Conservation (phyloP, 2,329 filamentous ascomycete genomes). For the Pestalotiopsis sp. region DNA sequence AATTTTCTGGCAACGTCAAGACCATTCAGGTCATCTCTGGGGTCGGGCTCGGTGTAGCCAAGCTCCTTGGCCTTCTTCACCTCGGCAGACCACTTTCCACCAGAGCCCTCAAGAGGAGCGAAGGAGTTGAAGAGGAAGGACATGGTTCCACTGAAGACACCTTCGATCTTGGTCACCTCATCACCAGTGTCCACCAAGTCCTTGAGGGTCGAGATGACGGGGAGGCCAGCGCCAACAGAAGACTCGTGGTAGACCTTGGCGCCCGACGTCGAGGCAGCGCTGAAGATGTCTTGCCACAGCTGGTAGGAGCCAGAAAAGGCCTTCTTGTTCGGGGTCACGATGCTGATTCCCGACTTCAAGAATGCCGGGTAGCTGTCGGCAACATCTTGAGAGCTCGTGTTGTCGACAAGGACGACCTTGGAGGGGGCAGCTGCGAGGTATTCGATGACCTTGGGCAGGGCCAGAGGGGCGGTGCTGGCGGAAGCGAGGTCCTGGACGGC, state of each 20-base stretch:
- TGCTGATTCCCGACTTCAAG: slow-evolving; percentile 79
- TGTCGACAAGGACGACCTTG: slow-evolving; percentile 87
- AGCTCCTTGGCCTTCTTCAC: slow-evolving; percentile 90
- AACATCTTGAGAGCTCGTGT: slow-evolving; percentile 88
- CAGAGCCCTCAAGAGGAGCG: slow-evolving; percentile 75
- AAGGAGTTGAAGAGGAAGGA: slow-evolving; percentile 98
- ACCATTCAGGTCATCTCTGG: slow-evolving; percentile 83
- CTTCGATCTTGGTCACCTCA: slow-evolving; percentile 88
- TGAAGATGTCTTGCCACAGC: slow-evolving; percentile 88
- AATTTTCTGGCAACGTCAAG: slow-evolving; percentile 93
- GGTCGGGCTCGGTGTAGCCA: slow-evolving; percentile 90
- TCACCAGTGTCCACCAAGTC: slow-evolving; percentile 96
- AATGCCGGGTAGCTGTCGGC: slow-evolving; percentile 83
- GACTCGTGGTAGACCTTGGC: slow-evolving; percentile 95
- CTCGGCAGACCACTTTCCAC: slow-evolving; percentile 87
- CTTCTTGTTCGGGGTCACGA: slow-evolving; percentile 99
- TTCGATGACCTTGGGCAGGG: slow-evolving; percentile 71
- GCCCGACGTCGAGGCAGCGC: slow-evolving; percentile 67
- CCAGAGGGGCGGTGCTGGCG: slow-evolving; percentile 66
- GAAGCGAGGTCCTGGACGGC: slow-evolving; percentile 65
- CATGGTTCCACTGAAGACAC: slow-evolving; percentile 97
- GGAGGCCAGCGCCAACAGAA: slow-evolving; percentile 89
- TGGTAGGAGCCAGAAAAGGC: slow-evolving; percentile 83
- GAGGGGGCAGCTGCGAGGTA: slow-evolving; percentile 79
- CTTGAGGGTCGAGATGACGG: slow-evolving; percentile 89